A percentile compares a stretch with the other conserved stretches of the same genome.
Conservation (phyloP, 2,329 filamentous ascomycete species). For the Apiospora malaysiana region DNA sequence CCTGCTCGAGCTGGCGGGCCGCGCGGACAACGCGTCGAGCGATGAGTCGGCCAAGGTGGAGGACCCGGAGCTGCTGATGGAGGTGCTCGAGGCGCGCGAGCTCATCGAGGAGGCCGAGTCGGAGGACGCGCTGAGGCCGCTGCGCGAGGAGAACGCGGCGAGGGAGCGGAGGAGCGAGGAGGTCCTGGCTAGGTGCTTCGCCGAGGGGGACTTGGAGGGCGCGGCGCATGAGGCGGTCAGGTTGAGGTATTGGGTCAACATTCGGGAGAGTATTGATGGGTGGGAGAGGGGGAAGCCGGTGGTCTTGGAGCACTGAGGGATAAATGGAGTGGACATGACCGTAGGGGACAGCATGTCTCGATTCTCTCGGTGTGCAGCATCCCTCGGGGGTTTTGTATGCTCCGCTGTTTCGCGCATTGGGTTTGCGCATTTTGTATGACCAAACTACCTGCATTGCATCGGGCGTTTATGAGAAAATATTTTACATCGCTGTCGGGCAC, state of each 20-base stretch:
- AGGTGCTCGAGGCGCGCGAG: conserved; percentile 82
- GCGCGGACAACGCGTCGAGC: conserved; percentile 77
- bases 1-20: conserved; percentile 63
- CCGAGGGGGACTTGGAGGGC: conserved; percentile 64
- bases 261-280: conserved; percentile 77
- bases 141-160: conserved; percentile 70
- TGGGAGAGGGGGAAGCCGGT: conserved; percentile 81
- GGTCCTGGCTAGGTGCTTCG: conserved; percentile 69
- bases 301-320: conserved; percentile 56
- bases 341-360: too few relatives aligned
- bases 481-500: too few relatives aligned
- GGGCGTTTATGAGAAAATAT: background rate
- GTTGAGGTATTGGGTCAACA: conserved; percentile 90
- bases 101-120: conserved; percentile 71
- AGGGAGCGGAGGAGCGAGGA: conserved; percentile 69
- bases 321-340: background rate
- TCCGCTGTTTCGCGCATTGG: background rate
- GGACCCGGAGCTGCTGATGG: conserved; percentile 72
- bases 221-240: conserved; percentile 77
- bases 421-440: background rate
- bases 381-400: too few relatives aligned
- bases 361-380: too few relatives aligned
- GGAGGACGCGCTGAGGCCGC: conserved; percentile 66
- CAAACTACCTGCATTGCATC: background rate
- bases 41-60: conserved; percentile 78